Base-by-base conservation (phyloP, 371 early-diverging fungal genomes). In the Syncephalis fuscata region DNA sequence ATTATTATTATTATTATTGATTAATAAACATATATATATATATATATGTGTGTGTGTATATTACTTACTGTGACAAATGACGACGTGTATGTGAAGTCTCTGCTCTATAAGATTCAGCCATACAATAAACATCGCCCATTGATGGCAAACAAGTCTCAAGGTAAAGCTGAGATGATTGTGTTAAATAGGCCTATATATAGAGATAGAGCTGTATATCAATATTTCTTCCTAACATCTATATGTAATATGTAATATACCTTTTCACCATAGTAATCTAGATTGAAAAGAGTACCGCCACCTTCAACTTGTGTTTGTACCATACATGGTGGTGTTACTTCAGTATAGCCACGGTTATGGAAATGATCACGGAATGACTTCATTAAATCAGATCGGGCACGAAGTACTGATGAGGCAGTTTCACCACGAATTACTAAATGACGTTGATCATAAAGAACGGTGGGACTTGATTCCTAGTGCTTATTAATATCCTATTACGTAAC, bases 231-330 rank as follows among this genome's bases (percentile, higher is more conserved):
- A 54, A 32, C 32, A 7, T 7, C 32, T 32, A 32, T 11, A 32
- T 4, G 32, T 11, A 32, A 32, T 32, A 32, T 32, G 11, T 32
- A 7, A 32, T 11, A 7, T 32, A 32, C 32, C 58, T 76, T 69
- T 64, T 94, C 89, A 26, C 93, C 98, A 62, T 98, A 99, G 71
- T 99, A 99, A 65, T 98, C 74, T 67, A 99, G 82, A 47, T 70
- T 71, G 58, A 99, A 99, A 46, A 99, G 74, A 2, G 99, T 99
- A 39, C 85, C 76, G 10, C 99, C 99, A 56, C 99, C 99, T 72
- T 99, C 99, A 20, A 98, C 98, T 66, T 98, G 98, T 43, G 98
- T 99, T 70, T 99, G 98, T n/a, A 99, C 99, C 85, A 99, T 86
- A 59, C 92, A 85, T 19, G 99, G 99, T 22, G 99, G 98, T 8